These are phyloP conservation scores for Aspergillus floridensis DNA, from an alignment of 2,329 filamentous ascomycete genomes.

Conservation along the genomic window DNA sequence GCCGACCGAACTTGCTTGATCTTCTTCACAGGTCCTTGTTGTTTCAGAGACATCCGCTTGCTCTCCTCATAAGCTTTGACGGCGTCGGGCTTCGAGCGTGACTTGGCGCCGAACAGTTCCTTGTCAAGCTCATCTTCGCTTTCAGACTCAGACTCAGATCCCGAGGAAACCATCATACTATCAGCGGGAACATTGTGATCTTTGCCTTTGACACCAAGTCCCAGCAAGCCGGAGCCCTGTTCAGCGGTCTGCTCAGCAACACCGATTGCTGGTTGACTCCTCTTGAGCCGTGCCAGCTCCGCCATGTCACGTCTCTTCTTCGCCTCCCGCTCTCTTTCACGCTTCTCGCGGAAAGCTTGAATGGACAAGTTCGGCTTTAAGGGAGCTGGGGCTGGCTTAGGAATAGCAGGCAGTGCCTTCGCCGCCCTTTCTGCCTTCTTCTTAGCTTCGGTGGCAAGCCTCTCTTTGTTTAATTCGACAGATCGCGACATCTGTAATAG, in stretches of 20 bases:
- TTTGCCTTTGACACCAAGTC: conserved; percentile 71
- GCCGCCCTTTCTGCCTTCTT: conserved; percentile 26
- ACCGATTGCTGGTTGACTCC: conserved; percentile 49
- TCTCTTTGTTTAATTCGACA: conserved; percentile 43
- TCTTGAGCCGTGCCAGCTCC: conserved; percentile 67
- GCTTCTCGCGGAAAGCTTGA: conserved; percentile 67
- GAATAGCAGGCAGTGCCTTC: conserved; percentile 23
- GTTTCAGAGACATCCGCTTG: conserved; percentile 51
- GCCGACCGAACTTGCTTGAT: conserved; percentile 73
- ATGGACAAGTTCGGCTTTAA: conserved; percentile 39
- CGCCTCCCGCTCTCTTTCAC: conserved; percentile 72
- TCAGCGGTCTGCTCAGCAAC: conserved; percentile 59
- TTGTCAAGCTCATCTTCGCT: conserved; percentile 73
- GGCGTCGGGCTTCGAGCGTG: conserved; percentile 39
- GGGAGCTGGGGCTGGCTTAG: conserved; percentile 28
- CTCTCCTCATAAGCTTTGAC: conserved; percentile 49
- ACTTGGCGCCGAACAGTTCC: conserved; percentile 59
- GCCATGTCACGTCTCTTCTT: conserved; percentile 70
- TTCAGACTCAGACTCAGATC: conserved; percentile 65
- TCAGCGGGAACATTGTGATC: conserved; percentile 67
- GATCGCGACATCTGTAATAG: conserved; percentile 42
- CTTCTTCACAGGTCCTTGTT: conserved; percentile 77
- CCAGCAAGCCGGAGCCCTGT: conserved; percentile 74
- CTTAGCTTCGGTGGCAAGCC: conserved; percentile 32
- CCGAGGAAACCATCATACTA: conserved; percentile 83